Percentiles rank a stretch among this genome's conserved stretches.
Conservation (phyloP, 208 protist genomes). For the Trichomonas vaginalis region DNA sequence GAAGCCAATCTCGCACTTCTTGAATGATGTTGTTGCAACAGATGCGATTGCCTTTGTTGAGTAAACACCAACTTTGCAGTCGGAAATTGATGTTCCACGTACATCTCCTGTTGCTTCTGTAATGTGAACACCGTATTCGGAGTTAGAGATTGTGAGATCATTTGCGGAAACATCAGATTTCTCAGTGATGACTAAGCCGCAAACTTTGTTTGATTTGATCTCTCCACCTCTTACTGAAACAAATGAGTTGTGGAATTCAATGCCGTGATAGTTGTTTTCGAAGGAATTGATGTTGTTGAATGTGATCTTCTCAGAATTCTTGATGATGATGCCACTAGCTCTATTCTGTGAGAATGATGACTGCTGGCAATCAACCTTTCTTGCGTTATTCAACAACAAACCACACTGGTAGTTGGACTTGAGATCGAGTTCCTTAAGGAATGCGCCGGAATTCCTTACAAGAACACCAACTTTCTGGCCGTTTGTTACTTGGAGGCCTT, state of each 20-base stretch:
- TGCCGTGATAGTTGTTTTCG: not conserved
- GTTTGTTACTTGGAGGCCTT: not conserved
- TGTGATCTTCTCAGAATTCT: not conserved
- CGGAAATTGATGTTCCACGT: too few species aligned
- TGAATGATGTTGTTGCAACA: not conserved
- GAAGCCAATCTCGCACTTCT: too few species aligned
- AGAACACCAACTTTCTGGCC: not conserved
- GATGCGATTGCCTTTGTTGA: not conserved
- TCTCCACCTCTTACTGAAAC: not conserved
- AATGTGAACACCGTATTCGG: not conserved
- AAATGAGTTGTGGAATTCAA: not conserved
- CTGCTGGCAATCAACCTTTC: not conserved
- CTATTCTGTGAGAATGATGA: not conserved
- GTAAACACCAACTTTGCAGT: too few species aligned
- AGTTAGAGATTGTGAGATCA: not conserved
- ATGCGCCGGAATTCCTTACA: not conserved
- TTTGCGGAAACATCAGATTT: not conserved
- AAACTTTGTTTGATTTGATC: not conserved
- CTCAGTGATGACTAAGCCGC: not conserved
- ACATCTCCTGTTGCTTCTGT: not conserved
- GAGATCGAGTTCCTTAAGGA: not conserved
- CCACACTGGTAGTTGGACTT: not conserved
- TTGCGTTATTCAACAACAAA: not conserved
- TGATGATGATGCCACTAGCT: not conserved
- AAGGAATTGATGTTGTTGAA: not conserved